A percentile compares a stretch with the other conserved stretches of the same genome.
Conservation (phyloP, 148 eudicot genomes). For the Simmondsia chinensis region DNA sequence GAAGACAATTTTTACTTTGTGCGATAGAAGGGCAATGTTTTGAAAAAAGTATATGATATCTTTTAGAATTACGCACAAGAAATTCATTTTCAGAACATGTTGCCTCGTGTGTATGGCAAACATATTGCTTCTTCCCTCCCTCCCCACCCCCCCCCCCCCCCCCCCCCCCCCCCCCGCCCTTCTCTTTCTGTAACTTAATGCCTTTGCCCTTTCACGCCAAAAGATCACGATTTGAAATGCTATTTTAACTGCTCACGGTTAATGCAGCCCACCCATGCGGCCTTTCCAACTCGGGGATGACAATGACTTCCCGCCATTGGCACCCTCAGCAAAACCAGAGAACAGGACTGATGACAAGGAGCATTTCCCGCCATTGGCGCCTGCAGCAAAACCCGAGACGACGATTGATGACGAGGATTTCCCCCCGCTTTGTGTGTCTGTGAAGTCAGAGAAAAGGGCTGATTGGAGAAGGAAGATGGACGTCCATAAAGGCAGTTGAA, state of each 20-base stretch:
- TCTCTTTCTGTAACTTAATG: background rate
- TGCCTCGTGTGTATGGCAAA: background rate
- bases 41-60: no score
- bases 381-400: constrained; percentile 5
- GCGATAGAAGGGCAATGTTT: no score
- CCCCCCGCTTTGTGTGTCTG: constrained; percentile 15
- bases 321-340: constrained; percentile 3
- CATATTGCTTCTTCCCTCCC: no score
- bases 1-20: no score
- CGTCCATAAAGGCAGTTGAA: background rate
- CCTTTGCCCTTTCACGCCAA: no score
- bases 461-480: constrained; percentile 1
- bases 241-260: no score
- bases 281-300: constrained; percentile 19
- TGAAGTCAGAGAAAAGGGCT: constrained; percentile 5
- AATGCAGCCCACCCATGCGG: constrained; percentile 17
- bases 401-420: constrained; percentile 19
- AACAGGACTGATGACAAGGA: constrained; percentile 15
- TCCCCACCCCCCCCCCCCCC: background rate
- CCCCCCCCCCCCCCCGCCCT: background rate
- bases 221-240: no score
- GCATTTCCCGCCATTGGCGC: constrained; percentile 20
- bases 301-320: constrained; percentile 20
- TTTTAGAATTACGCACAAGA: no score
- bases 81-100: background rate